Evolutionary conservation across 1,284 basidiomycete species (phyloP), one percentile per base, ranked within the genome.

Genomic region (Porphyrellus sp.): DNA sequence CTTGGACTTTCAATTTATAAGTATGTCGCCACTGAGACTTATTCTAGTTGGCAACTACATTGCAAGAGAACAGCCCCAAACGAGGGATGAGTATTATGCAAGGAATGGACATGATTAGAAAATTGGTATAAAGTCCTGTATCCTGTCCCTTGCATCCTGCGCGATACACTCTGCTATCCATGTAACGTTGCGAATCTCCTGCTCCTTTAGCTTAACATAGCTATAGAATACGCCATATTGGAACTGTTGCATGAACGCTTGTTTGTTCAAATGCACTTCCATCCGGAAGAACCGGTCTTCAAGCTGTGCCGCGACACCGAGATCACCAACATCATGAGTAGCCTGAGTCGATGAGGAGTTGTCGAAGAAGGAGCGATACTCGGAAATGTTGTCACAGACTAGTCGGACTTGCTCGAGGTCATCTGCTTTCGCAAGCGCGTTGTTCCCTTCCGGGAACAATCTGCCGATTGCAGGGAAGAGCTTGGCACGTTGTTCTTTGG

Each of bases 161-260:
- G 92, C 92, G 62, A 97, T 95, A 71, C 93, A 97, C 76, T 97
- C 94, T 51, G 93, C 92, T 71, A 98, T 95, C 95, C 95, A 98
- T 30, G 93, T 96, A 65, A 99, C 72, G 68, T 93, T 98, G 62
- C 97, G 77, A 59, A 99, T 95, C 77, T 99, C 97, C 77, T 99
- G 97, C 77, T 99, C 97, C 80, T 99, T 99, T 70, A 99, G 78
- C 76, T 97, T 98, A 73, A 96, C 79, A 67, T 94, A 96, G 65
- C 86, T 87, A 70, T 95, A 98, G 71, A 98, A 98, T 34, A 95
- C 84, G 31, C 87, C 90, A 64, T 89, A 88, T 71, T 95, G 92
- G 78, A 95, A 96, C 75, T 97, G 94, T 73, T 96, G 94, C 66
- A 98, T 71, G 78, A 97, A 98, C 33, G 91, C 85, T 62, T 86